These are phyloP conservation scores for Aspergillus puulaauensis DNA, from an alignment of 2,329 filamentous ascomycete genomes.

Conservation along the genomic window DNA sequence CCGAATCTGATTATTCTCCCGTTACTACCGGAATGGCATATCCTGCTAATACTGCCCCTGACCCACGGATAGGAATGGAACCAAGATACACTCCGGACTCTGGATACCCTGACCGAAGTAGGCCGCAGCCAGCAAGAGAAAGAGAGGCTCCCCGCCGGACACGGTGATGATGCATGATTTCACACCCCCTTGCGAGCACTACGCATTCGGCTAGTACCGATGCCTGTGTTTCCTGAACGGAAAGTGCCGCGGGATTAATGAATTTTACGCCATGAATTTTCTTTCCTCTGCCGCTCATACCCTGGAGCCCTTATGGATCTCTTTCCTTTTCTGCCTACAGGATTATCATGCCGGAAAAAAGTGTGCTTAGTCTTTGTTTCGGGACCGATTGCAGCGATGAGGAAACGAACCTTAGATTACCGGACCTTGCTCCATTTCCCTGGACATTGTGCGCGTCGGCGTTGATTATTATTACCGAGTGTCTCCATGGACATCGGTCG, in stretches of 20 bases:
- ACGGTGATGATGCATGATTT: constrained; percentile 29
- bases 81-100: constrained; percentile 44
- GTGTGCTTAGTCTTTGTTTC: constrained; percentile 16
- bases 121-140: constrained; percentile 41
- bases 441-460: constrained; percentile 18
- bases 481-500: constrained; percentile 13
- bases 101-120: constrained; percentile 36
- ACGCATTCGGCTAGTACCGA: constrained; percentile 8
- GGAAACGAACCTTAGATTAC: constrained; percentile 18
- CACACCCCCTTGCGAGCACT: constrained; percentile 11
- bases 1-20: constrained; percentile 42
- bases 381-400: constrained; percentile 17
- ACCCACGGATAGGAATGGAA: constrained; percentile 45
- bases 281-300: constrained; percentile 12
- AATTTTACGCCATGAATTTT: constrained; percentile 11
- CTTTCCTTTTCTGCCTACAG: constrained; percentile 16
- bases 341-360: constrained; percentile 16
- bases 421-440: constrained; percentile 19
- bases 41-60: constrained; percentile 40
- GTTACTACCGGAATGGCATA: constrained; percentile 42
- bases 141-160: constrained; percentile 37
- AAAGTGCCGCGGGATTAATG: constrained; percentile 10
- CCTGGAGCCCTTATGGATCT: constrained; percentile 13
- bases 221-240: constrained; percentile 10
- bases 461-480: constrained; percentile 12